phyloP scores from a whole-genome alignment of 768 basidiomycete genomes.

The Serendipita sp. region DNA sequence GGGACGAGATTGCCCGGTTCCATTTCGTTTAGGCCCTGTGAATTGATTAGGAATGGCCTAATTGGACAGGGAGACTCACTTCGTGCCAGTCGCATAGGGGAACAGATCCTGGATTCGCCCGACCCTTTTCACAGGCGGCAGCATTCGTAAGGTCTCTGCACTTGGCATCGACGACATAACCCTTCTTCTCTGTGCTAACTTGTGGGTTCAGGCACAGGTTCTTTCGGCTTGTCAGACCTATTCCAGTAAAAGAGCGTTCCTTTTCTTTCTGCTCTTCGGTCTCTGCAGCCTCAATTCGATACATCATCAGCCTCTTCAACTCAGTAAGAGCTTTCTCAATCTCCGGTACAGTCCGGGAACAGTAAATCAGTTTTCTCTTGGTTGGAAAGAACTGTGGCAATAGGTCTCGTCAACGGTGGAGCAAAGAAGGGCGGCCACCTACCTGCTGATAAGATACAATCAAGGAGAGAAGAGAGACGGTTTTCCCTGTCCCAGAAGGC shows the following conservation, averaged over 20 bases:
- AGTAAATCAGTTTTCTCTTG: conserved; percentile 89
- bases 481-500: conserved; percentile 99
- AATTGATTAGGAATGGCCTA: conserved; percentile 6
- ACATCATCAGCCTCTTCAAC: conserved; percentile 82
- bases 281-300: conserved; percentile 59
- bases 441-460: conserved; percentile 99
- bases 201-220: conserved; percentile 93
- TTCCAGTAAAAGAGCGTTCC: conserved; percentile 68
- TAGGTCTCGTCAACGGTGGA: background rate
- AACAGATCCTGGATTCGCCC: conserved; percentile 75
- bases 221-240: conserved; percentile 89
- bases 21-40: conserved; percentile 62
- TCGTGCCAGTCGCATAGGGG: conserved; percentile 94
- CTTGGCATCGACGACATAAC: conserved; percentile 88
- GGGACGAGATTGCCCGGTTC: conserved; percentile 74
- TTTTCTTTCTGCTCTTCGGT: conserved; percentile 58
- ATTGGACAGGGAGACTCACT: conserved; percentile 29
- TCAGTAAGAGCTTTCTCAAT: conserved; percentile 97
- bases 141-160: conserved; percentile 91
- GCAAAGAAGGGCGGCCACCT: conserved; percentile 9
- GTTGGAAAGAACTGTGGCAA: conserved; percentile 67
- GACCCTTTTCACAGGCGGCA: conserved; percentile 63
- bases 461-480: conserved; percentile 83
- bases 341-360: conserved; percentile 97
- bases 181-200: conserved; percentile 91